phyloP scores from a whole-genome alignment of 2,329 filamentous ascomycete species.

The Emericellopsis atlantica region DNA sequence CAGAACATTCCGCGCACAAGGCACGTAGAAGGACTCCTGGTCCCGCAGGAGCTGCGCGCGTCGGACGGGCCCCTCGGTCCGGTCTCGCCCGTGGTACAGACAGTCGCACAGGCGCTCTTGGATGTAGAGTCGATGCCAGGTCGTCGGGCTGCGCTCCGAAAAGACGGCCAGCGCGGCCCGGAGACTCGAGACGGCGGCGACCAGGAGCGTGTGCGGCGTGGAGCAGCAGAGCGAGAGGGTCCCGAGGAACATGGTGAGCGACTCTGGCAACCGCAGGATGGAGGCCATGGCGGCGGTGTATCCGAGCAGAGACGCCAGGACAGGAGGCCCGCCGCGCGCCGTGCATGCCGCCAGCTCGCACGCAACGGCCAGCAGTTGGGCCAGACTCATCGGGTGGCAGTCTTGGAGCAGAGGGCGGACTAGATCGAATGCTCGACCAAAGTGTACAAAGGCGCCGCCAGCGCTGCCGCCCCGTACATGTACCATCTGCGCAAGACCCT shows the following conservation, averaged over 20 bases:
- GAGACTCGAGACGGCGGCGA: background rate
- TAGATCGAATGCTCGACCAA: slow-evolving; percentile 1
- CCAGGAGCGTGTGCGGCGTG: background rate
- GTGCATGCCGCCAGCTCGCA: background rate
- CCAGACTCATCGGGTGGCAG: slow-evolving; percentile 2
- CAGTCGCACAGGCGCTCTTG: slow-evolving; percentile 1
- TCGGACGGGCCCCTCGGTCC: background rate
- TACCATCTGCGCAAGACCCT: slow-evolving; percentile 1
- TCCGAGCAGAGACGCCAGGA: background rate
- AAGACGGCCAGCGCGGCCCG: background rate
- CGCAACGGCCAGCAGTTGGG: background rate
- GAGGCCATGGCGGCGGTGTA: background rate
- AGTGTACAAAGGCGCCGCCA: slow-evolving; percentile 1
- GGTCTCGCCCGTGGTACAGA: slow-evolving; percentile 1
- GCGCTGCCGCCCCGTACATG: background rate
- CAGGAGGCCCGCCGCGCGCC: background rate
- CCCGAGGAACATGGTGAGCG: background rate
- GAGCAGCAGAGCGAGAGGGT: background rate
- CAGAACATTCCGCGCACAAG: slow-evolving; percentile 1
- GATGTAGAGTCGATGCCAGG: slow-evolving; percentile 1
- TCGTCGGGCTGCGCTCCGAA: background rate
- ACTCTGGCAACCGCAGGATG: background rate
- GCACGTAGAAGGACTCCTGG: slow-evolving; percentile 1
- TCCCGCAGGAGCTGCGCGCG: background rate
- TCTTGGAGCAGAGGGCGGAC: background rate